A percentile compares a stretch with the other conserved stretches of the same genome.
phyloP scores from a whole-genome alignment of 768 basidiomycete genomes.

The Phallus indusiatus region DNA sequence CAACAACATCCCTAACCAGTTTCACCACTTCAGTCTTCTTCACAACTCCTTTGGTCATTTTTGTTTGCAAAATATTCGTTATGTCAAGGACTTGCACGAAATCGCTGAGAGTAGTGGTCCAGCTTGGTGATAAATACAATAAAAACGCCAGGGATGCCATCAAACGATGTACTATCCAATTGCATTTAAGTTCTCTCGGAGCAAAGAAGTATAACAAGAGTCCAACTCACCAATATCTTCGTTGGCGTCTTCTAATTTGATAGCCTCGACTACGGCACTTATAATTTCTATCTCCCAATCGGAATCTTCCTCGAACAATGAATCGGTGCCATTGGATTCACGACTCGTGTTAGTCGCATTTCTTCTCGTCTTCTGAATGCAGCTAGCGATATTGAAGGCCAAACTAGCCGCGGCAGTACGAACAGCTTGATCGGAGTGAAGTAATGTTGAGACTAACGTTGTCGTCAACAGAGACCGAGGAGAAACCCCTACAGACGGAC shows the following conservation, averaged over 20 bases:
- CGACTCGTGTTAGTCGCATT: constrained; percentile 36
- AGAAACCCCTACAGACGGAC: constrained; percentile 22
- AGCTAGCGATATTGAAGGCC: constrained; percentile 64
- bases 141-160: constrained; percentile 70
- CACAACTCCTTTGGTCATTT: constrained; percentile 45
- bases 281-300: constrained; percentile 85
- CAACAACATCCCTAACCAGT: constrained; percentile 56
- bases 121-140: constrained; percentile 64
- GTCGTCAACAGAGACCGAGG: constrained; percentile 32
- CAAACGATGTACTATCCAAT: constrained; percentile 63
- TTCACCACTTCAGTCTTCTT: constrained; percentile 57
- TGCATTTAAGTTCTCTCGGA: neutral
- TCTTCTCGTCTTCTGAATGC: constrained; percentile 43
- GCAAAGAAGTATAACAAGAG: neutral
- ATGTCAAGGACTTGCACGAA: constrained; percentile 68
- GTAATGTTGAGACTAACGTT: constrained; percentile 54
- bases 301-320: neutral
- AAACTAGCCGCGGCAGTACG: constrained; percentile 76
- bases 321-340: constrained; percentile 22
- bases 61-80: constrained; percentile 44
- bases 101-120: constrained; percentile 34
- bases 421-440: constrained; percentile 59
- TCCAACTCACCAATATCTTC: constrained; percentile 70
- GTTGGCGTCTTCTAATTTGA: constrained; percentile 57
- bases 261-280: constrained; percentile 73